phyloP scores from a whole-genome alignment of 2,329 filamentous ascomycete genomes.

The Neofusicoccum cordaticola region DNA sequence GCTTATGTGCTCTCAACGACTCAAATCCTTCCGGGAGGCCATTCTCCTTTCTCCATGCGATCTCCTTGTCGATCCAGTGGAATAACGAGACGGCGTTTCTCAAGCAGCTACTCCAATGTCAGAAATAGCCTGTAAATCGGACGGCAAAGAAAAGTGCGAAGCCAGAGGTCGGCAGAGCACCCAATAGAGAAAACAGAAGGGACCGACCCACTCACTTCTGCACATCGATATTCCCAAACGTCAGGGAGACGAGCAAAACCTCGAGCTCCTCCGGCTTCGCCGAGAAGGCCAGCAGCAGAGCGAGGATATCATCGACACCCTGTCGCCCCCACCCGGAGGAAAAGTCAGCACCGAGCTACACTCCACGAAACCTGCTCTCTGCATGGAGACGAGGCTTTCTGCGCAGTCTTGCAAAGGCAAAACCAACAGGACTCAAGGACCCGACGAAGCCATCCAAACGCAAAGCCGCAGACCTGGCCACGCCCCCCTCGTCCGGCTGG shows the following conservation, averaged over 20 bases:
- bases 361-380: too few species aligned
- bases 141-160: neutral
- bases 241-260: conserved; percentile 79
- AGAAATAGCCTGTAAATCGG: neutral
- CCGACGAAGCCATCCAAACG: too few species aligned
- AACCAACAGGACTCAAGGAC: too few species aligned
- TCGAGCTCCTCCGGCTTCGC: conserved; percentile 81
- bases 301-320: conserved; percentile 89
- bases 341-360: neutral
- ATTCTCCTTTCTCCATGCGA: conserved; percentile 72
- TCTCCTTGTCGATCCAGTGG: conserved; percentile 85
- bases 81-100: conserved; percentile 88
- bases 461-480: too few species aligned
- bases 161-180: neutral
- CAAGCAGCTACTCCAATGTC: conserved; percentile 60
- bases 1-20: conserved; percentile 68
- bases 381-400: too few species aligned
- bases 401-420: too few species aligned
- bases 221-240: conserved; percentile 90
- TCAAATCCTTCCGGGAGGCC: conserved; percentile 70
- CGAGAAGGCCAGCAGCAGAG: conserved; percentile 81
- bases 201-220: conserved; percentile 58
- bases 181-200: neutral
- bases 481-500: too few species aligned
- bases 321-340: conserved; percentile 19